phyloP scores from a whole-genome alignment of 805 yeast genomes.

The Starmerella khaoyaiensis region DNA sequence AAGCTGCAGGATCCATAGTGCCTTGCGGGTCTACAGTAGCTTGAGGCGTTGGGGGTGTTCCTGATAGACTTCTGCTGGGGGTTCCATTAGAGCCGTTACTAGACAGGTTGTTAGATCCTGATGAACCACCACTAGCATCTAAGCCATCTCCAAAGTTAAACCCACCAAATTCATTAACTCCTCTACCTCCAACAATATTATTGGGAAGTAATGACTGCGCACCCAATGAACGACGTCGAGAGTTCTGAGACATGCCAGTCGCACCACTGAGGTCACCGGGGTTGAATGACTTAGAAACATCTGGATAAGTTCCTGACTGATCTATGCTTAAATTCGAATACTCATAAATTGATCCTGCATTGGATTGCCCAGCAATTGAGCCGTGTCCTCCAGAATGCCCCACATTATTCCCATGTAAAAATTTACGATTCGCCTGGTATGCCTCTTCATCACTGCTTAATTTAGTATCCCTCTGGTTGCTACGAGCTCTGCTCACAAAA shows the following conservation, averaged over 20 bases:
- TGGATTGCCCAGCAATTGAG: too few relatives aligned
- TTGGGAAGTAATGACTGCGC: constrained; percentile 2
- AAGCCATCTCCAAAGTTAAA: constrained; percentile 10
- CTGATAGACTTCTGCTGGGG: constrained; percentile 12
- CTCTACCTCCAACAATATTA: not conserved
- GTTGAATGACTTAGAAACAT: not conserved
- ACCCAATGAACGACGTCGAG: constrained; percentile 2
- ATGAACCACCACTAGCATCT: constrained; percentile 13
- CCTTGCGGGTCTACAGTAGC: constrained; percentile 17
- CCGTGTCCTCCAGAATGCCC: too few relatives aligned
- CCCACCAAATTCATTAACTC: constrained; percentile 8
- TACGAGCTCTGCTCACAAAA: constrained; percentile 18
- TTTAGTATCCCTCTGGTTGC: constrained; percentile 12
- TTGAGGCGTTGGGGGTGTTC: constrained; percentile 20
- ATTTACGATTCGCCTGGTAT: constrained; percentile 14
- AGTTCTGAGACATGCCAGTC: not conserved
- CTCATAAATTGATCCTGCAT: too few relatives aligned
- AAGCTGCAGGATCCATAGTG: constrained; percentile 9
- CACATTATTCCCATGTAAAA: constrained; percentile 10
- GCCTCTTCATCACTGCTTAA: constrained; percentile 17
- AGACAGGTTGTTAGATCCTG: constrained; percentile 17
- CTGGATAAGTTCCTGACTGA: constrained; percentile 1
- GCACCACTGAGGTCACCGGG: constrained; percentile 4
- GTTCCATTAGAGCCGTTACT: constrained; percentile 15
- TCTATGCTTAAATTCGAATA: too few relatives aligned